Conservation (phyloP, 2,329 filamentous ascomycete species). For the Trichoderma koningii region DNA sequence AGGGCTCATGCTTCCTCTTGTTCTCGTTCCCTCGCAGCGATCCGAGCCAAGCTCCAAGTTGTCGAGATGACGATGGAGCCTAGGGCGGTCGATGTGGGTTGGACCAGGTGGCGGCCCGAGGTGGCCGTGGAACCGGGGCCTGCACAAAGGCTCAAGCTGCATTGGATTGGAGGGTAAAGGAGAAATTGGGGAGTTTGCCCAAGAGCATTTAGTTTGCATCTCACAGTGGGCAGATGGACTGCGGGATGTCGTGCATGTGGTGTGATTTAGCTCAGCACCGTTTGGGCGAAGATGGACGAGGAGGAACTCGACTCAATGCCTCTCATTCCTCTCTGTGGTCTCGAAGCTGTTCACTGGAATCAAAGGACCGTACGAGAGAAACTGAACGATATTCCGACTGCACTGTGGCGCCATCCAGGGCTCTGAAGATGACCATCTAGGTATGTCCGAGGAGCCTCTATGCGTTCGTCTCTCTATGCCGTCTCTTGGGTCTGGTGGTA, state of each 20-base stretch:
- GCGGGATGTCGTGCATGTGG: constrained; percentile 27
- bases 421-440: no score
- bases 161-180: constrained; percentile 5
- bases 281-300: background rate
- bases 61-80: constrained; percentile 21
- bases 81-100: constrained; percentile 19
- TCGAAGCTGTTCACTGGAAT: background rate
- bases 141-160: constrained; percentile 7
- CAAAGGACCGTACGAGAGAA: background rate
- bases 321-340: background rate
- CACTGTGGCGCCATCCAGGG: no score
- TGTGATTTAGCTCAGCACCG: background rate
- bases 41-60: constrained; percentile 4
- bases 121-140: constrained; percentile 25
- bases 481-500: background rate
- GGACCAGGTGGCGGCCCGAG: constrained; percentile 25
- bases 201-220: constrained; percentile 16
- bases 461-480: no score
- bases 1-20: background rate
- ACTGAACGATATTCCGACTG: no score
- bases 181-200: background rate
- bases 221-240: constrained; percentile 17
- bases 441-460: no score
- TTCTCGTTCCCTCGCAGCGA: background rate
- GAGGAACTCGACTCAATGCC: no score